Base-by-base conservation (phyloP, 1,139 yeast species). In the Cylindricascospora bacillispora region DNA sequence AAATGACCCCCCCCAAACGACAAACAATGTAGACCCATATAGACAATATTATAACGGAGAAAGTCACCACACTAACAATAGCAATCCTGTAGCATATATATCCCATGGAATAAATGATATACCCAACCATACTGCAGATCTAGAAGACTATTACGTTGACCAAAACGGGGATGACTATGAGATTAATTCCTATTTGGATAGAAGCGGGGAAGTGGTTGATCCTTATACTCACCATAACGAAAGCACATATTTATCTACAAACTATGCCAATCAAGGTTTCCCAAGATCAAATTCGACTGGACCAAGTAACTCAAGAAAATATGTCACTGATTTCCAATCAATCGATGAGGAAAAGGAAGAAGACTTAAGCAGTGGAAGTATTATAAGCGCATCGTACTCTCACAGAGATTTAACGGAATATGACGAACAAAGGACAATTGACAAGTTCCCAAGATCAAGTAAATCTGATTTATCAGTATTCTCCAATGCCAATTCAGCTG, bases 161-260 rank as follows among this genome's bases (percentile, higher is more conserved):
- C 54, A 47, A 26, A 41, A 37, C 24, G 57, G 59, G 20, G 56
- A 53, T 31, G 56, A 54, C 24, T 54, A 54, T 29, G 52, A 48
- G 32, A 49, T 54, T 24, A 49, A 47, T 29, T 47, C 59, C 9
- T 53, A 48, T 32, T 27, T 52, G 22, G 52, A 45, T 26, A 49
- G 43, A 29, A 40, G 50, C 26, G 57, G 56, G 25, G 53, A 52
- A 17, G 48, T 53, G 54, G 47, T 49, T 3, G 51, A 54, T 35
- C 57, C 59, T 5, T 54, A 51, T 29, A 36, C 32, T 10, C 15
- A 32, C 11, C 26, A 33, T 13, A 25, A 24, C 6, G 33, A 28
- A 11, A 25, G 16, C 23, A 26, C 17, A 22, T 24, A 17, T 13
- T 12, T 28, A 7, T 23, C 30, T 4, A 22, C 20, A 4, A 17